Evolutionary conservation across 192 early-diverging fungal species (phyloP).

Genomic region (Rhizoclosmatium sp.): DNA sequence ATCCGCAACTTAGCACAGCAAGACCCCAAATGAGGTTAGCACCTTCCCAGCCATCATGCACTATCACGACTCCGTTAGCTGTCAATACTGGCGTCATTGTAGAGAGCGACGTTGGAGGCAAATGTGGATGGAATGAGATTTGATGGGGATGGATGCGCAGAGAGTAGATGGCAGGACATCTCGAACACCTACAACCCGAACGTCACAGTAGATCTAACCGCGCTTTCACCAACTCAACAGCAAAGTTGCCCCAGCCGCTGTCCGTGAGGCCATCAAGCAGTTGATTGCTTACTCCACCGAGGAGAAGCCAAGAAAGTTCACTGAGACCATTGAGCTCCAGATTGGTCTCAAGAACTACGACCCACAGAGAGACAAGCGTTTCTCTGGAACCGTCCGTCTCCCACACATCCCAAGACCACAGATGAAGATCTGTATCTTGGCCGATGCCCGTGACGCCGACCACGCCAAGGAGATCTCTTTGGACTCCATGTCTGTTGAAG

Average conservation of each 20-base stretch:
- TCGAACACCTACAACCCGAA: neutral
- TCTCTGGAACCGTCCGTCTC: conserved; percentile 93
- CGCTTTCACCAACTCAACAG: conserved; percentile 16
- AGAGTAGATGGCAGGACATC: neutral
- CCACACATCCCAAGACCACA: conserved; percentile 95
- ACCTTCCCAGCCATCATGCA: neutral
- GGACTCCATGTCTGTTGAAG: conserved; percentile 93
- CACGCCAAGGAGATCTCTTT: conserved; percentile 90
- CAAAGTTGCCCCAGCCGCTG: conserved; percentile 90
- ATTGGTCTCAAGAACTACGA: conserved; percentile 99
- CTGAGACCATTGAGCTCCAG: conserved; percentile 97
- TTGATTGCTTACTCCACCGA: conserved; percentile 75
- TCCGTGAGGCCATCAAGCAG: conserved; percentile 78
- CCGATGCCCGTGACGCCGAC: conserved; percentile 96
- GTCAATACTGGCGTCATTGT: neutral
- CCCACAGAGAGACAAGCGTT: conserved; percentile 99
- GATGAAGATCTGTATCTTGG: conserved; percentile 94
- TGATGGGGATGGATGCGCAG: neutral
- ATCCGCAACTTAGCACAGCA: neutral
- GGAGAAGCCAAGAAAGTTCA: conserved; percentile 96
- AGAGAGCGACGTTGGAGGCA: neutral
- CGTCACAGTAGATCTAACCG: neutral
- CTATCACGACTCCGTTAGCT: neutral
- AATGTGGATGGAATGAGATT: neutral
- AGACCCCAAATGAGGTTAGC: neutral